These are phyloP conservation scores for Cutaneotrichosporon sp. DNA, from an alignment of 1,284 basidiomycete genomes.

Conservation along the genomic window DNA sequence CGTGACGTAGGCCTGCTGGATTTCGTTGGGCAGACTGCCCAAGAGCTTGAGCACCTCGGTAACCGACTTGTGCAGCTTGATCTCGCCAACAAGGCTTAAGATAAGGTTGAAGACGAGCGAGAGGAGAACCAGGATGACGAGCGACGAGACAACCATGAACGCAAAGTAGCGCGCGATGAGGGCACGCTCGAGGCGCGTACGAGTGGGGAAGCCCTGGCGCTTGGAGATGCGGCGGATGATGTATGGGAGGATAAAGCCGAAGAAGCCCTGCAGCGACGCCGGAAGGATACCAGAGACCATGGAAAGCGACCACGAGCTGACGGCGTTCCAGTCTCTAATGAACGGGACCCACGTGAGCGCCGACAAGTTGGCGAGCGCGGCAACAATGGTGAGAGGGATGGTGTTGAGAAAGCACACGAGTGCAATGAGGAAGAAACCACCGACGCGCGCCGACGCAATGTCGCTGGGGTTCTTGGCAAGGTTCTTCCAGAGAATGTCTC, in stretches of 20 bases:
- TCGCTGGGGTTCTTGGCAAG: constrained; percentile 67
- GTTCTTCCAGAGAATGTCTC: constrained; percentile 70
- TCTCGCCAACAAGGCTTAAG: constrained; percentile 60
- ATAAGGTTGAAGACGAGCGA: constrained; percentile 76
- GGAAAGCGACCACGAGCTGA: constrained; percentile 55
- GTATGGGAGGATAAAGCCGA: constrained; percentile 79
- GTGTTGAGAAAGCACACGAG: constrained; percentile 85
- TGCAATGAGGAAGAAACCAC: constrained; percentile 70
- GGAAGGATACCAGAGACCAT: constrained; percentile 82
- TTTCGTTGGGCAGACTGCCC: constrained; percentile 28
- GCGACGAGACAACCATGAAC: constrained; percentile 69
- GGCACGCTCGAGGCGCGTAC: constrained; percentile 75
- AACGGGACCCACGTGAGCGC: neutral
- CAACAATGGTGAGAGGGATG: constrained; percentile 65
- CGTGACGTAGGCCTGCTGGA: constrained; percentile 74
- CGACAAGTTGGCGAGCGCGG: constrained; percentile 71
- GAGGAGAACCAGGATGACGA: constrained; percentile 86
- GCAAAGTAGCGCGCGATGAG: constrained; percentile 85
- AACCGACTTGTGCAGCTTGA: constrained; percentile 64
- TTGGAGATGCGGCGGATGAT: constrained; percentile 77
- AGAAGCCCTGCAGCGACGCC: constrained; percentile 76
- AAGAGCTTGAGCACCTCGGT: constrained; percentile 52
- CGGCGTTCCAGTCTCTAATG: neutral
- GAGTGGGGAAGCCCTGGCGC: constrained; percentile 63
- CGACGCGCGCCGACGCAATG: constrained; percentile 59